Percentiles rank a stretch among this genome's conserved stretches.
Evolutionary conservation across 2,329 filamentous ascomycete genomes (phyloP).

Genomic region (Verticillium zaregamsianum): DNA sequence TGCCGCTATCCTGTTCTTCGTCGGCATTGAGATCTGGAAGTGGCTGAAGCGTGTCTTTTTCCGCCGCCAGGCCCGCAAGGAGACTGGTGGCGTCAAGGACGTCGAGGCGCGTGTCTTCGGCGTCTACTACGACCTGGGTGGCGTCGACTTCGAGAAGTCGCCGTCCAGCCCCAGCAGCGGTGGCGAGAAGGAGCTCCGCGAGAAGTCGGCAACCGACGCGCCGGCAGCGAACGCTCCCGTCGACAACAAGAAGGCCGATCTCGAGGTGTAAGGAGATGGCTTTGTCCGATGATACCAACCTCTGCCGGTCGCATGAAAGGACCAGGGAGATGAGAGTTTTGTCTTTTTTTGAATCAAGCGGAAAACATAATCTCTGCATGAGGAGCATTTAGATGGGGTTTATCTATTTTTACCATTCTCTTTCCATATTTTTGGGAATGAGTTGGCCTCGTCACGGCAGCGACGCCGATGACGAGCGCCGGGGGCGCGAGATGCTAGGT

Average conservation of each 20-base stretch:
- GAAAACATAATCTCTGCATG: not conserved
- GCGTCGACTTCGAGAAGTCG: constrained; percentile 6
- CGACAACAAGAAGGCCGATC: constrained; percentile 1
- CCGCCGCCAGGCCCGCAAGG: constrained; percentile 22
- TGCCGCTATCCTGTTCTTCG: constrained; percentile 50
- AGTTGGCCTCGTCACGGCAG: not conserved
- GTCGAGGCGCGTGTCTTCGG: constrained; percentile 29
- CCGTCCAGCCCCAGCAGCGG: constrained; percentile 8
- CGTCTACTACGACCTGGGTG: constrained; percentile 20
- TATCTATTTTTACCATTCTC: not conserved
- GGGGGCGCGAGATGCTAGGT: not conserved
- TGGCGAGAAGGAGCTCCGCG: constrained; percentile 13
- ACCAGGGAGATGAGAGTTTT: not conserved
- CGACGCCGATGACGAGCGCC: not conserved
- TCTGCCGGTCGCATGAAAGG: not conserved
- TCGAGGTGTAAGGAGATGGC: not conserved
- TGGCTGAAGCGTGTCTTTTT: constrained; percentile 47
- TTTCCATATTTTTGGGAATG: not conserved
- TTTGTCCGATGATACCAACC: constrained; percentile 1
- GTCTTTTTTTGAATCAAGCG: not conserved
- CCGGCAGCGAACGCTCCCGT: not conserved
- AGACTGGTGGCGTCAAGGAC: constrained; percentile 15
- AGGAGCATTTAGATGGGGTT: not conserved
- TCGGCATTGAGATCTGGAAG: constrained; percentile 56
- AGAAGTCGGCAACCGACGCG: constrained; percentile 4